Percentiles rank a stretch among this genome's conserved stretches.
Conservation (phyloP, 75 land plant genomes). For the Azolla pinnata region DNA sequence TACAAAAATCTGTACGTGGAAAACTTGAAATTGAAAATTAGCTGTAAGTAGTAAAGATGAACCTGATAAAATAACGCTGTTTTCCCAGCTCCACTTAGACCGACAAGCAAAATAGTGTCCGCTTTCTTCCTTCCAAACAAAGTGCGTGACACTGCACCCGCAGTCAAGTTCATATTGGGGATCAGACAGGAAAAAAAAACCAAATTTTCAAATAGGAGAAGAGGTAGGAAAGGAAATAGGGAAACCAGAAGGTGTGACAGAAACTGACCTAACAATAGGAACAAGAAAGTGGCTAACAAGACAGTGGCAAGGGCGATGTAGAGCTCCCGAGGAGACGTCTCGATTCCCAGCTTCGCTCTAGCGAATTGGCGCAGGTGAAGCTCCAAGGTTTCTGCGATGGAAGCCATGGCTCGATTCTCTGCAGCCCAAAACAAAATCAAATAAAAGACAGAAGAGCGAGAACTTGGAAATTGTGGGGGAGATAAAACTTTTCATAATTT, state of each 20-base stretch:
- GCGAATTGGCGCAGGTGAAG: neutral
- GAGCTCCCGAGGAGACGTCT: neutral
- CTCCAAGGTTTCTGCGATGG: too few species aligned
- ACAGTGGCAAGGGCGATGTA: neutral
- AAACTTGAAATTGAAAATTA: too few species aligned
- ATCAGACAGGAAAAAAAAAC: neutral
- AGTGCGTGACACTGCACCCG: neutral
- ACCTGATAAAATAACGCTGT: slow-evolving; percentile 92
- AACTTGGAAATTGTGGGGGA: too few species aligned
- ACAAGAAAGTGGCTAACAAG: neutral
- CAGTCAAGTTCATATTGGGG: neutral
- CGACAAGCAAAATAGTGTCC: slow-evolving; percentile 65
- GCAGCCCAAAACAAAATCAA: too few species aligned
- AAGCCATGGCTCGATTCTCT: too few species aligned
- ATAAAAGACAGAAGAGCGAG: too few species aligned
- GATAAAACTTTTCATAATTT: too few species aligned
- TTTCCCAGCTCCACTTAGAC: slow-evolving; percentile 86
- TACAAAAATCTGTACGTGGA: too few species aligned
- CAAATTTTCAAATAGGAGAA: neutral
- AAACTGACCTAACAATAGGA: neutral
- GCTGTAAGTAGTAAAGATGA: neutral
- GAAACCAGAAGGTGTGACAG: neutral
- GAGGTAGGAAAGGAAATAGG: neutral
- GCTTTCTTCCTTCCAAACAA: slow-evolving; percentile 40
- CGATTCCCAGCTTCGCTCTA: neutral